Evolutionary conservation across 306 rosid species (phyloP).

Genomic region (Mimosa pudica): DNA sequence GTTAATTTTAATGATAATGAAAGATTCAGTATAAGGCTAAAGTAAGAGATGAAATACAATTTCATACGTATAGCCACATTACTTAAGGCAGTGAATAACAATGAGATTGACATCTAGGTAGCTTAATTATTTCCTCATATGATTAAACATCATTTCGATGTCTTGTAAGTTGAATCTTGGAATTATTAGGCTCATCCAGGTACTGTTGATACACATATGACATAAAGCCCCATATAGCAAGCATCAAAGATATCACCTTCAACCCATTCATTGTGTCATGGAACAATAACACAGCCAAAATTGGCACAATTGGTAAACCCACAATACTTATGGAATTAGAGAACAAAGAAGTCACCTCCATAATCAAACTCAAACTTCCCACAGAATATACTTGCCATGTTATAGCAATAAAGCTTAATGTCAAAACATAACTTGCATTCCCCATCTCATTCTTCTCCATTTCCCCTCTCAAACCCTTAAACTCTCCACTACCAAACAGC

Average conservation of each 20-base stretch:
- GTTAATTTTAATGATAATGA: too few relatives aligned
- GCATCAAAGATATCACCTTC: conserved; percentile 48
- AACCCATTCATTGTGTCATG: conserved; percentile 48
- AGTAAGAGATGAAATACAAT: too few relatives aligned
- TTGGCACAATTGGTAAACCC: conserved; percentile 47
- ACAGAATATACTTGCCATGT: conserved; percentile 41
- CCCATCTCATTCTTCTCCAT: conserved; percentile 41
- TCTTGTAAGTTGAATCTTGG: neutral
- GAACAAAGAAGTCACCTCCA: conserved; percentile 56
- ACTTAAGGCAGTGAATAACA: too few relatives aligned
- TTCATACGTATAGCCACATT: too few relatives aligned
- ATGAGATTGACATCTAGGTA: too few relatives aligned
- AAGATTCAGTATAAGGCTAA: too few relatives aligned
- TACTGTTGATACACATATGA: conserved; percentile 51
- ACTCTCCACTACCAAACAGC: conserved; percentile 52
- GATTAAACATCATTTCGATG: too few relatives aligned
- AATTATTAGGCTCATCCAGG: conserved; percentile 25
- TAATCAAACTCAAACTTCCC: conserved; percentile 44
- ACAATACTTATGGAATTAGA: conserved; percentile 48
- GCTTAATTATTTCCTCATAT: too few relatives aligned
- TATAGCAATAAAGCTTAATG: conserved; percentile 40
- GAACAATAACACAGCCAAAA: conserved; percentile 46
- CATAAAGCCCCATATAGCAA: conserved; percentile 51
- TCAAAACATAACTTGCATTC: conserved; percentile 39
- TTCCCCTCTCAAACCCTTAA: conserved; percentile 37